A percentile compares a stretch with the other conserved stretches of the same genome.
These are phyloP conservation scores for Penicillium carneum DNA, from an alignment of 2,329 filamentous ascomycete genomes.

Conservation along the genomic window DNA sequence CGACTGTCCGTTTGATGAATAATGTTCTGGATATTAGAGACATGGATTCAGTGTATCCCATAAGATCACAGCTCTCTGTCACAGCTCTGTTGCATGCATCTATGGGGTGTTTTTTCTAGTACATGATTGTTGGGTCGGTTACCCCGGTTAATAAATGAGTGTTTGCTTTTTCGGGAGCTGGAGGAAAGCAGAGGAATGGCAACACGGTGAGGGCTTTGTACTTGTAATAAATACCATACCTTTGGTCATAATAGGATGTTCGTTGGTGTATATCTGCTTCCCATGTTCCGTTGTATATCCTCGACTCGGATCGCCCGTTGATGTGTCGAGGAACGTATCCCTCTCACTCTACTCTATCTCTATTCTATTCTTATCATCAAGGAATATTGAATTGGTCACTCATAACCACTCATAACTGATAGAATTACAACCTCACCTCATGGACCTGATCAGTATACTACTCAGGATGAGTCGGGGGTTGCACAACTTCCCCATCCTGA, in stretches of 20 bases:
- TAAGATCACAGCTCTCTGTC: conserved; percentile 20
- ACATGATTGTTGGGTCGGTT: conserved; percentile 33
- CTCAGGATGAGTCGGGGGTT: conserved; percentile 51
- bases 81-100: conserved; percentile 16
- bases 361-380: background rate
- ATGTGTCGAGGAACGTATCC: background rate
- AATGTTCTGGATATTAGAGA: conserved; percentile 28
- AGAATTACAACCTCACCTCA: background rate
- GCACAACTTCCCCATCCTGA: conserved; percentile 52
- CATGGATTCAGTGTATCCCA: conserved; percentile 14
- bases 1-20: conserved; percentile 89
- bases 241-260: conserved; percentile 6
- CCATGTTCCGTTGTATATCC: background rate
- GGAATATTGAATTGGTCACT: conserved; percentile 18
- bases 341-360: no score
- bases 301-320: background rate
- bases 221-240: conserved; percentile 13
- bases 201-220: background rate
- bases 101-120: conserved; percentile 32
- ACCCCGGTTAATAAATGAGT: conserved; percentile 13
- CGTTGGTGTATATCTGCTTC: background rate
- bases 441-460: conserved; percentile 20
- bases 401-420: conserved; percentile 7
- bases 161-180: background rate
- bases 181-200: background rate